Base-by-base conservation (phyloP, 306 rosid species). In the cucumber (Cucumis sativus) region DNA sequence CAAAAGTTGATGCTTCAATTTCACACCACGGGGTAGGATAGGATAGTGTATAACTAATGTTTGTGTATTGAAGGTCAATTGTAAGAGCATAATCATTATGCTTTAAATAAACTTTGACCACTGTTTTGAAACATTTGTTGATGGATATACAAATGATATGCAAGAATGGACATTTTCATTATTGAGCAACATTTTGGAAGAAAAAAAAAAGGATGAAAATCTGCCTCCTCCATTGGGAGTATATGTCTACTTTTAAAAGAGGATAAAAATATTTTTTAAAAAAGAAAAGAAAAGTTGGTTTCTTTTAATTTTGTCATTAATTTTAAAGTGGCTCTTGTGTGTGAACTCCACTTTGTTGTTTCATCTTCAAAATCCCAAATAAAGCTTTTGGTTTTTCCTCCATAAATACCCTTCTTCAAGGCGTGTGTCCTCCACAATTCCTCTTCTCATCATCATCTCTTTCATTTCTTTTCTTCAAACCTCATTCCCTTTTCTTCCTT, bases 361-460 rank as follows among this genome's bases (percentile, higher is more conserved):
- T 69, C 13, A 25, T 79, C 78, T 79, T 86, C 79, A 51, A 61
- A 60, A 43, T 43, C 72, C 63, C 67, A 55, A 77, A 41, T 45
- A 43, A 61, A 59, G 70, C 21, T 67, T 67, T 67, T 45, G 40
- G 47, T 35, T 39, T 39, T 77, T 83, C 82, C 83, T 83, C 90
- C 83, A 89, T 95, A 92, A 92, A 90, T 92, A 89, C 84, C 87
- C 86, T 82, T 54, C 69, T 70, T 21, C 56, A 49, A 56, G 71
- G 90, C 91, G 95, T 86, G 98, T 95, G 98, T 89, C 83, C 76
- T 82, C 85, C 96, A 89, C 97, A 88, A 89, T 90, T 80, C 57
- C 68, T 60, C 84, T 82, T n/a, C 30, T 18, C n/a, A 7, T 17
- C 16, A 47, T 69, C 39, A 49, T 28, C 55, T 62, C 40, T 67